Conservation (phyloP, 768 basidiomycete species). For the Udeniomyces megalosporus region DNA sequence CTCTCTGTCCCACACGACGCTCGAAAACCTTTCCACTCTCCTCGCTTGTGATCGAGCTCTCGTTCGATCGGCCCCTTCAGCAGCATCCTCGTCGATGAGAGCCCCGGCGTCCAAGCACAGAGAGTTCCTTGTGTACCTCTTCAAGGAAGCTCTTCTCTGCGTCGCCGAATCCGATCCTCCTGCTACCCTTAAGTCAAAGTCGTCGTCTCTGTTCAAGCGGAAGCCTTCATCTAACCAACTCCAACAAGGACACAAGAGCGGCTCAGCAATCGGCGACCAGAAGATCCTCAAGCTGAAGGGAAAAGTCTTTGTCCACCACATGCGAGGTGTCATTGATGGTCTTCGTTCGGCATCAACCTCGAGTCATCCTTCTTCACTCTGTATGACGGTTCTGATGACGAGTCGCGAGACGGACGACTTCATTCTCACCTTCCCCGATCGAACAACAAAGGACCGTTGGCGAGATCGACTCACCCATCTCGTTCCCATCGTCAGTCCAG, state of each 20-base stretch:
- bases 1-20: background rate
- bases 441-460: slow-evolving; percentile 79
- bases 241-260: too few relatives aligned
- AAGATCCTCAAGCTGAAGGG: slow-evolving; percentile 75
- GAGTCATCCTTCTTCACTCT: slow-evolving; percentile 32
- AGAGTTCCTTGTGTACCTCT: slow-evolving; percentile 86
- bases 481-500: slow-evolving; percentile 32
- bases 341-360: slow-evolving; percentile 58
- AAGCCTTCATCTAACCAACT: background rate
- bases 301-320: slow-evolving; percentile 86
- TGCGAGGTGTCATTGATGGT: slow-evolving; percentile 70
- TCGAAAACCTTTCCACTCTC: slow-evolving; percentile 8
- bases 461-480: slow-evolving; percentile 62
- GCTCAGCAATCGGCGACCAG: background rate
- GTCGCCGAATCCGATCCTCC: slow-evolving; percentile 47
- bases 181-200: background rate
- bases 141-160: slow-evolving; percentile 94
- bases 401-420: slow-evolving; percentile 86
- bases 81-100: slow-evolving; percentile 74
- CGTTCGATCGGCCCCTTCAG: slow-evolving; percentile 71
- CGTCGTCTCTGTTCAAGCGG: slow-evolving; percentile 4
- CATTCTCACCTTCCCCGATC: slow-evolving; percentile 87
- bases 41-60: slow-evolving; percentile 58
- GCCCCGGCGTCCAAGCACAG: slow-evolving; percentile 64
- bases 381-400: slow-evolving; percentile 67